Percentiles rank a stretch among this genome's conserved stretches.
Evolutionary conservation across 2,329 filamentous ascomycete genomes (phyloP).

Genomic region (Scedosporium boydii): DNA sequence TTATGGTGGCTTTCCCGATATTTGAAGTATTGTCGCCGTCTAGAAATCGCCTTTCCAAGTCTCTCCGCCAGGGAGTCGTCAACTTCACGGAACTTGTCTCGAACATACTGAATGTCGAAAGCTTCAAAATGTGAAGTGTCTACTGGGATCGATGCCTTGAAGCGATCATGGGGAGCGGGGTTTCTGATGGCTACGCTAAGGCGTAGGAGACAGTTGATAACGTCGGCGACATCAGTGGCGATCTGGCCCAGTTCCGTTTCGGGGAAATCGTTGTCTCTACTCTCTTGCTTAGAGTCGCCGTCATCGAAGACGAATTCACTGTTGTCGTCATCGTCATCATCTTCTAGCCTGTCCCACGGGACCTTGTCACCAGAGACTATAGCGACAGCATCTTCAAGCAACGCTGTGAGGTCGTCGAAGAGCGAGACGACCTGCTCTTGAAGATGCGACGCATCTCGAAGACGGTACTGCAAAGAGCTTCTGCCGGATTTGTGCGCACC

Average conservation of each 20-base stretch:
- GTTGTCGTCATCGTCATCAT: background rate
- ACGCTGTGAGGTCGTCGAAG: conserved; percentile 11
- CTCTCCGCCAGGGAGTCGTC: conserved; percentile 11
- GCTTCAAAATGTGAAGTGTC: conserved; percentile 16
- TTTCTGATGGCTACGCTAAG: conserved; percentile 26
- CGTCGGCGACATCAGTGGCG: conserved; percentile 13
- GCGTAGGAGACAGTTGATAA: conserved; percentile 22
- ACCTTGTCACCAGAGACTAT: background rate
- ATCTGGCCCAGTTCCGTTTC: conserved; percentile 13
- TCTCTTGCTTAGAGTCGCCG: background rate
- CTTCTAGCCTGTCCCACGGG: background rate
- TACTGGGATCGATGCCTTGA: conserved; percentile 11
- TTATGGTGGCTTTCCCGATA: conserved; percentile 25
- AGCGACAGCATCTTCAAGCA: conserved; percentile 3
- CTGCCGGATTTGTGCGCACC: conserved; percentile 10
- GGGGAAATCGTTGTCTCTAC: background rate
- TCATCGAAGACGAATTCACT: background rate
- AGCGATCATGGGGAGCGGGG: conserved; percentile 24
- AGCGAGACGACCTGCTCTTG: conserved; percentile 14
- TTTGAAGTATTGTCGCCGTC: conserved; percentile 23
- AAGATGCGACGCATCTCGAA: conserved; percentile 13
- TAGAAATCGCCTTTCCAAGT: conserved; percentile 23
- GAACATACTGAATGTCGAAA: conserved; percentile 20
- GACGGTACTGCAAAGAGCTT: conserved; percentile 12
- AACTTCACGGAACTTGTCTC: conserved; percentile 18